phyloP scores from a whole-genome alignment of 2,329 filamentous ascomycete genomes.

The Bipolaris victoriae region DNA sequence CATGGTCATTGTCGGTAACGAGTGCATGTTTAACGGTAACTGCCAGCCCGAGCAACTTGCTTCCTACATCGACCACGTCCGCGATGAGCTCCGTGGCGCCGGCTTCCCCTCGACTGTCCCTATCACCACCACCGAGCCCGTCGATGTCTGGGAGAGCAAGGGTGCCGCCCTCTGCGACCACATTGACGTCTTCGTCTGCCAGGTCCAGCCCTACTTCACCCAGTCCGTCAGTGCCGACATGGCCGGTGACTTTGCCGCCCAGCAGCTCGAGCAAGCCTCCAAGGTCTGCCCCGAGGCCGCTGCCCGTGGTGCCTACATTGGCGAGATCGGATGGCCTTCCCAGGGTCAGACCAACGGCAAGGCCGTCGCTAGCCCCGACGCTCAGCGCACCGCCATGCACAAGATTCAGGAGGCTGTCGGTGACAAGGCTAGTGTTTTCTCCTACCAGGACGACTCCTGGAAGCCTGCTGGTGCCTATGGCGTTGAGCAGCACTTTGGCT shows the following conservation, averaged over 20 bases:
- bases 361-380: slow-evolving; percentile 68
- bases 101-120: slow-evolving; percentile 71
- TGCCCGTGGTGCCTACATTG: slow-evolving; percentile 72
- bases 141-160: slow-evolving; percentile 74
- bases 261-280: slow-evolving; percentile 74
- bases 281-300: slow-evolving; percentile 67
- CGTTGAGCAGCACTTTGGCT: slow-evolving; percentile 85
- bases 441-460: slow-evolving; percentile 79
- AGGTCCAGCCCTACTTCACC: slow-evolving; percentile 97
- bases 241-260: slow-evolving; percentile 77
- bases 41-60: slow-evolving; percentile 69
- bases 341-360: slow-evolving; percentile 70
- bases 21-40: slow-evolving; percentile 80
- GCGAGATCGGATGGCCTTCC: slow-evolving; percentile 91
- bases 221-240: slow-evolving; percentile 63
- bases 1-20: slow-evolving; percentile 88
- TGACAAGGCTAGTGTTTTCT: slow-evolving; percentile 78
- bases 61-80: slow-evolving; percentile 71
- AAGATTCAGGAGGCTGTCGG: slow-evolving; percentile 72
- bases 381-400: slow-evolving; percentile 76
- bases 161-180: slow-evolving; percentile 68
- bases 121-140: slow-evolving; percentile 83
- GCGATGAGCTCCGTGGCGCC: slow-evolving; percentile 64
- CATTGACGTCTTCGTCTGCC: slow-evolving; percentile 81
- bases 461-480: slow-evolving; percentile 72